These are phyloP conservation scores for Hyaloperonospora brassicae DNA, from an alignment of 352 stramenopile genomes.

Conservation along the genomic window DNA sequence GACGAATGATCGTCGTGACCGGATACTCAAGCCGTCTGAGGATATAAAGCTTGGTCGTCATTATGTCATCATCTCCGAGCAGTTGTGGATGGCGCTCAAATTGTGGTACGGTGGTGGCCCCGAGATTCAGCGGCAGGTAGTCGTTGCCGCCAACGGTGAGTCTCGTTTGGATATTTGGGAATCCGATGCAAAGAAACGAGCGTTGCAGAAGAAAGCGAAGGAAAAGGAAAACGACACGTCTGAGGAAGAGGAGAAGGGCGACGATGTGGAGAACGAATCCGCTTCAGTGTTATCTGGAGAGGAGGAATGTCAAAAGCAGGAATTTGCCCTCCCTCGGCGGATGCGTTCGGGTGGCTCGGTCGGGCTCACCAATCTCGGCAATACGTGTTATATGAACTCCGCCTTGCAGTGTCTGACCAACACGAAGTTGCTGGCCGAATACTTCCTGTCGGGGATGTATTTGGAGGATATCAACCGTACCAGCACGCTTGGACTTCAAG, in stretches of 20 bases:
- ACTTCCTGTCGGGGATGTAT: constrained; percentile 93
- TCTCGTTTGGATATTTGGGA: constrained; percentile 77
- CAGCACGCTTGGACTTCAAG: constrained; percentile 94
- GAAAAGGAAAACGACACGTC: constrained; percentile 15
- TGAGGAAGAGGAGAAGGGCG: constrained; percentile 35
- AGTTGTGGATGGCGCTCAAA: constrained; percentile 86
- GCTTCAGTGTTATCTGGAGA: constrained; percentile 43
- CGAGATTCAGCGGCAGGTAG: constrained; percentile 77
- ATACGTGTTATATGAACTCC: constrained; percentile 96
- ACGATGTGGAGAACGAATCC: constrained; percentile 25
- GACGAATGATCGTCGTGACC: constrained; percentile 58
- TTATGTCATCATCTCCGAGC: constrained; percentile 81
- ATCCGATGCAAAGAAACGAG: constrained; percentile 49
- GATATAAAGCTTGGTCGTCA: constrained; percentile 77
- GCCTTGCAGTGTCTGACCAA: constrained; percentile 92
- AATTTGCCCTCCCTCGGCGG: constrained; percentile 52
- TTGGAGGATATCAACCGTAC: constrained; percentile 92
- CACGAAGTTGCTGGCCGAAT: constrained; percentile 92
- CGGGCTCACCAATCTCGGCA: constrained; percentile 87
- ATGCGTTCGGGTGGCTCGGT: constrained; percentile 75
- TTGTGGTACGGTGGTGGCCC: constrained; percentile 89
- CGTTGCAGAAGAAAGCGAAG: constrained; percentile 37
- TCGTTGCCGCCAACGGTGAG: constrained; percentile 49
- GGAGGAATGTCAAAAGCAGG: constrained; percentile 39
- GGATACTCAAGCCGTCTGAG: constrained; percentile 58